Conservation (phyloP, 371 early-diverging fungal species). For the Catenaria anguillulae region DNA sequence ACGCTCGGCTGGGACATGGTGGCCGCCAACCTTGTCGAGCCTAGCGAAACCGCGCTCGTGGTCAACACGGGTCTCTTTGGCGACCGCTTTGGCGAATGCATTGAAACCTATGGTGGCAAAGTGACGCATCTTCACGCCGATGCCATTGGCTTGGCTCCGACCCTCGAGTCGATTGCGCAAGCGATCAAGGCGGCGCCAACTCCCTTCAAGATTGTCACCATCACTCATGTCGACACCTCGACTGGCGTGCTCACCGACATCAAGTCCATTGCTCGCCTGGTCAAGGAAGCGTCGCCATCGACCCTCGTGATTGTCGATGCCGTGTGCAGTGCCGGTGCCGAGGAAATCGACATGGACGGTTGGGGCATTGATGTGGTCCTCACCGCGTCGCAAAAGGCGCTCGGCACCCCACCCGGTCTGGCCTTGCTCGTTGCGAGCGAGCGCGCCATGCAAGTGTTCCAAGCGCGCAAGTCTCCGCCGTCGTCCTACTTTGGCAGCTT, state of each 20-base stretch:
- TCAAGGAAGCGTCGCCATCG: conserved; percentile 59
- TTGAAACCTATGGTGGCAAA: conserved; percentile 74
- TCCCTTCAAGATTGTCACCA: conserved; percentile 68
- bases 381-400: conserved; percentile 89
- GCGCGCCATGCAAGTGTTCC: conserved; percentile 49
- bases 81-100: conserved; percentile 83
- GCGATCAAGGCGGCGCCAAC: conserved; percentile 35
- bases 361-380: conserved; percentile 81
- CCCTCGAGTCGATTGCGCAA: conserved; percentile 27
- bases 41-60: conserved; percentile 75
- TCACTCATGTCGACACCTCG: conserved; percentile 94
- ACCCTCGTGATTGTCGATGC: conserved; percentile 88
- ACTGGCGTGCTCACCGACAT: conserved; percentile 80
- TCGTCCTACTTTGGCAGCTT: conserved; percentile 61
- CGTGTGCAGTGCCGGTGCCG: conserved; percentile 89
- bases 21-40: conserved; percentile 76
- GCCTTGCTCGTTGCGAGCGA: conserved; percentile 67
- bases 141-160: conserved; percentile 43
- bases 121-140: conserved; percentile 56
- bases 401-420: conserved; percentile 78
- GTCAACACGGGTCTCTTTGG: conserved; percentile 91
- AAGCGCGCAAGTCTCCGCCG: conserved; percentile 53
- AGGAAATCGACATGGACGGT: conserved; percentile 77
- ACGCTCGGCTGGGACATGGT: conserved; percentile 91
- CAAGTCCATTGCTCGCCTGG: conserved; percentile 54